These are phyloP conservation scores for Neonectria magnoliae DNA, from an alignment of 2,329 filamentous ascomycete genomes.

Conservation along the genomic window DNA sequence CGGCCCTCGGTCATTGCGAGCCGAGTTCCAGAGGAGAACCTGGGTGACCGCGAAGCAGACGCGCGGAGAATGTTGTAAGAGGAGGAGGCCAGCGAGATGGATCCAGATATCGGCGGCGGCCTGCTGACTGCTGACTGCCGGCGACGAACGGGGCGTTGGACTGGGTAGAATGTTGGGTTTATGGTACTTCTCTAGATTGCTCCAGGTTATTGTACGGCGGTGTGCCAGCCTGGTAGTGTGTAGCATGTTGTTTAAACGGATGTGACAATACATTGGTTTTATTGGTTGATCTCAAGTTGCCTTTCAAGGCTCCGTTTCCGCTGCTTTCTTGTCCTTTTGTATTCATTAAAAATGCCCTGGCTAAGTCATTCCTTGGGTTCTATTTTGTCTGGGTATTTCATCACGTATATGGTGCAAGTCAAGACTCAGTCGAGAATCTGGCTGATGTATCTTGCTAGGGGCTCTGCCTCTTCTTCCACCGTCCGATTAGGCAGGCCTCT, in stretches of 20 bases:
- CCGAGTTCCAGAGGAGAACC: slow-evolving; percentile 42
- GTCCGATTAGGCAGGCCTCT: slow-evolving; percentile 58
- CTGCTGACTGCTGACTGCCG: slow-evolving; percentile 14
- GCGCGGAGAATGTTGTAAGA: slow-evolving; percentile 49
- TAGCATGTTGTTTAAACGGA: slow-evolving; percentile 35
- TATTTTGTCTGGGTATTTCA: slow-evolving; percentile 28
- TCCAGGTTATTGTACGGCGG: slow-evolving; percentile 21
- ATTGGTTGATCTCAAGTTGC: neutral
- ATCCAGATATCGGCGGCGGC: slow-evolving; percentile 15
- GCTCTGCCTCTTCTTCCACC: slow-evolving; percentile 61
- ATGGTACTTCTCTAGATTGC: slow-evolving; percentile 38
- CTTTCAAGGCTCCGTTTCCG: neutral
- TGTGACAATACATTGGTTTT: slow-evolving; percentile 36
- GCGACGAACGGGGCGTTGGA: slow-evolving; percentile 43
- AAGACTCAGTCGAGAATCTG: slow-evolving; percentile 47
- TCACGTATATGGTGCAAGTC: neutral
- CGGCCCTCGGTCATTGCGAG: slow-evolving; percentile 56
- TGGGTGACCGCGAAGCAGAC: slow-evolving; percentile 46
- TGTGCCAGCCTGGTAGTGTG: slow-evolving; percentile 30
- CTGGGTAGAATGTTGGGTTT: slow-evolving; percentile 43
- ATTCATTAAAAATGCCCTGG: neutral
- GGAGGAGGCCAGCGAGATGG: slow-evolving; percentile 2
- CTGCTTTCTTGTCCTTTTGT: neutral
- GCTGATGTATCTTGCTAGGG: slow-evolving; percentile 56
- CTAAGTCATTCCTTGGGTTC: neutral